A percentile compares a stretch with the other conserved stretches of the same genome.
These are phyloP conservation scores for Candida insectorum DNA, from an alignment of 805 yeast species.

Conservation along the genomic window DNA sequence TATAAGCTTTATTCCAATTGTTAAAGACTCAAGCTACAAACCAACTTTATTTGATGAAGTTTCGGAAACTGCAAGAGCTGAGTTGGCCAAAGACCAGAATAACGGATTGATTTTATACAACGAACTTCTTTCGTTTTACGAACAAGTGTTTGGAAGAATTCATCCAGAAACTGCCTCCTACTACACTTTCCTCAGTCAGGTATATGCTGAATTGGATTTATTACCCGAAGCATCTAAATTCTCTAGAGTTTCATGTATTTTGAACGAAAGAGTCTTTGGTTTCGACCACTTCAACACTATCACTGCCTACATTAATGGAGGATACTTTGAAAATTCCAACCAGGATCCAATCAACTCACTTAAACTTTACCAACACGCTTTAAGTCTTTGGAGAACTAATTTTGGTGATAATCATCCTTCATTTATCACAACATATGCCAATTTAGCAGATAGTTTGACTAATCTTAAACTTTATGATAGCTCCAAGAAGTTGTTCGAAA, in stretches of 20 bases:
- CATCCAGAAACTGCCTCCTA: constrained; percentile 77
- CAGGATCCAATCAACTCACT: constrained; percentile 60
- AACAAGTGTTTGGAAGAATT: constrained; percentile 78
- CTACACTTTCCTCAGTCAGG: constrained; percentile 61
- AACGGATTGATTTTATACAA: constrained; percentile 60
- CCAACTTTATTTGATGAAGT: constrained; percentile 73
- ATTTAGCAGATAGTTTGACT: constrained; percentile 59
- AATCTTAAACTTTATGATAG: constrained; percentile 44
- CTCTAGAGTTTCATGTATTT: constrained; percentile 65
- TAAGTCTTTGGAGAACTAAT: constrained; percentile 55
- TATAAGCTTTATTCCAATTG: constrained; percentile 65
- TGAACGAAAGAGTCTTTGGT: constrained; percentile 80
- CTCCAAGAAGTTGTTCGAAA: constrained; percentile 51
- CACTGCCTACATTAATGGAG: constrained; percentile 70
- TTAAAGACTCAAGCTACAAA: constrained; percentile 66
- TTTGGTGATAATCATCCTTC: constrained; percentile 70
- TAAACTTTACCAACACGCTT: constrained; percentile 56
- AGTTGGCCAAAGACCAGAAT: constrained; percentile 41
- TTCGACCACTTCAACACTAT: constrained; percentile 75
- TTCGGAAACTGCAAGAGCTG: constrained; percentile 57
- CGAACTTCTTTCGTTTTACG: constrained; percentile 71
- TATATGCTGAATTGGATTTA: constrained; percentile 59
- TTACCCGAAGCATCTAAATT: constrained; percentile 57
- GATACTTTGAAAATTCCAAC: constrained; percentile 62
- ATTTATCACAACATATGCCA: constrained; percentile 56